phyloP scores from a whole-genome alignment of 257 asterid species.

The Perilla frutescens region DNA sequence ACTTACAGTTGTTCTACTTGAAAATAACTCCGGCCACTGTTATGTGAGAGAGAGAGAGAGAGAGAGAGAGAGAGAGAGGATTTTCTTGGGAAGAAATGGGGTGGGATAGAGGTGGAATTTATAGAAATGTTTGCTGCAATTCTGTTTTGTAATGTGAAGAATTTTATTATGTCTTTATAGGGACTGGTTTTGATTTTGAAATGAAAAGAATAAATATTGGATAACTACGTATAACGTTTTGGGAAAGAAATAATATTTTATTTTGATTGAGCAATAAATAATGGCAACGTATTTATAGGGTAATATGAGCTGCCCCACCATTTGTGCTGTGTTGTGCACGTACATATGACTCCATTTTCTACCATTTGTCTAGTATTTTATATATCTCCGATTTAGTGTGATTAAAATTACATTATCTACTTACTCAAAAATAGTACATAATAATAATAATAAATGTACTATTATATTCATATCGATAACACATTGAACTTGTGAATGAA shows the following conservation, averaged over 20 bases:
- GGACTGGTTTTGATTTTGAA: neutral
- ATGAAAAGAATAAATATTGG: slow-evolving; percentile 4
- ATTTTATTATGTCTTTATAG: neutral
- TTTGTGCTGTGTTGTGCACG: neutral
- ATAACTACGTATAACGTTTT: neutral
- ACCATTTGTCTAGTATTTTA: neutral
- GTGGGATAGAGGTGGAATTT: slow-evolving; percentile 23
- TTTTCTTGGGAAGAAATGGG: slow-evolving; percentile 12
- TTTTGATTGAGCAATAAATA: slow-evolving; percentile 24
- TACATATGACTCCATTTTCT: neutral
- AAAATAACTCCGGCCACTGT: too few relatives aligned
- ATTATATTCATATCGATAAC: too few relatives aligned
- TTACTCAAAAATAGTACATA: too few relatives aligned
- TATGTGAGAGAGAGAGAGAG: neutral
- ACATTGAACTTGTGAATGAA: neutral
- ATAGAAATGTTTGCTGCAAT: slow-evolving; percentile 18
- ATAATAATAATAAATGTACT: too few relatives aligned
- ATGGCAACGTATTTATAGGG: neutral
- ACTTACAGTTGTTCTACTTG: slow-evolving; percentile 6
- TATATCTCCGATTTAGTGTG: neutral
- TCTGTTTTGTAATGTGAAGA: slow-evolving; percentile 1
- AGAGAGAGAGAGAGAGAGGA: slow-evolving; percentile 21
- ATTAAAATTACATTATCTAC: neutral
- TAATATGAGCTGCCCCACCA: neutral
- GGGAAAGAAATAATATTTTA: neutral